Evolutionary conservation across 2,329 filamentous ascomycete genomes (phyloP).

Genomic region (Biscogniauxia marginata): DNA sequence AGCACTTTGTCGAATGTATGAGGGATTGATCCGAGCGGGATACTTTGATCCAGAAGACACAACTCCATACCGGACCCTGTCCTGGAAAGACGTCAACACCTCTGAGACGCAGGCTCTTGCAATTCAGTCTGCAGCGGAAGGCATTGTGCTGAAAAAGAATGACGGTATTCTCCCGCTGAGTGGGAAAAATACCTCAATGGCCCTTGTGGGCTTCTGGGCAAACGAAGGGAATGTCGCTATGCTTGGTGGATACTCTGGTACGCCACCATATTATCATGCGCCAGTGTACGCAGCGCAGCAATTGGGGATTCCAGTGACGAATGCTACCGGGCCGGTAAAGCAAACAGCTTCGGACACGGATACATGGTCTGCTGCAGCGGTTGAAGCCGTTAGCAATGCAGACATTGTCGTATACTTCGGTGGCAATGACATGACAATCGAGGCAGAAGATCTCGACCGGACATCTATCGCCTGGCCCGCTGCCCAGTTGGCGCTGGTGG

Average conservation of each 20-base stretch:
- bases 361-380: constrained; percentile 35
- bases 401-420: constrained; percentile 56
- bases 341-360: constrained; percentile 28
- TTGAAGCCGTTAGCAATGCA: constrained; percentile 41
- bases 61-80: constrained; percentile 22
- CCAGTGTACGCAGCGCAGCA: constrained; percentile 51
- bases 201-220: constrained; percentile 28
- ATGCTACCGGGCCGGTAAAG: constrained; percentile 36
- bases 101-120: constrained; percentile 23
- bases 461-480: constrained; percentile 50
- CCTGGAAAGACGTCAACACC: constrained; percentile 29
- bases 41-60: constrained; percentile 30
- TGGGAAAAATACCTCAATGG: constrained; percentile 19
- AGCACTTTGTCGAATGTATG: constrained; percentile 32
- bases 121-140: constrained; percentile 24
- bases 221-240: constrained; percentile 13
- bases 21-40: constrained; percentile 34
- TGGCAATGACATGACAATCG: constrained; percentile 53
- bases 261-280: constrained; percentile 51
- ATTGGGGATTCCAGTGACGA: constrained; percentile 44
- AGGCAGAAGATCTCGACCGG: constrained; percentile 53
- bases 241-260: constrained; percentile 42
- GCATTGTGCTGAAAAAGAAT: constrained; percentile 31
- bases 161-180: constrained; percentile 23
- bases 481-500: constrained; percentile 52